phyloP scores from a whole-genome alignment of 345 rosid genomes.

The Sonneratia alba region DNA sequence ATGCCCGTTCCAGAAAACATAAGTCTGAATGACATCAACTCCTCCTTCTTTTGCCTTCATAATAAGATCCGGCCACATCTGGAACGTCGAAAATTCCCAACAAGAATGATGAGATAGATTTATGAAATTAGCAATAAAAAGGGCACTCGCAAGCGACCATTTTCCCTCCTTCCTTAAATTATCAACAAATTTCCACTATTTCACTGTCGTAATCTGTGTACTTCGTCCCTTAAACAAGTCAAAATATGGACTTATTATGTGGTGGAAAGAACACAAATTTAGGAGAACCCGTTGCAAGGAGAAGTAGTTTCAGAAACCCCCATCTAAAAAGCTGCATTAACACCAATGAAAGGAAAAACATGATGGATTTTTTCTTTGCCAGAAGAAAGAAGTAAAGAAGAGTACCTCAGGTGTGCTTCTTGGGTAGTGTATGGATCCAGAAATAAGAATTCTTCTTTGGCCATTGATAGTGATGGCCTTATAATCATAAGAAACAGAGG shows the following conservation, averaged over 20 bases:
- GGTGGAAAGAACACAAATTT: neutral
- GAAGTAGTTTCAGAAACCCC: too few species aligned
- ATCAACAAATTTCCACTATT: neutral
- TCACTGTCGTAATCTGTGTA: neutral
- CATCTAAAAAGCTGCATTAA: neutral
- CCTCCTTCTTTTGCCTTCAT: constrained; percentile 93
- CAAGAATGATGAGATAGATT: neutral
- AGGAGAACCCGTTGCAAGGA: neutral
- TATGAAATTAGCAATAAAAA: neutral
- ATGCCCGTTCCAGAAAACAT: constrained; percentile 98
- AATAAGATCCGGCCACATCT: constrained; percentile 99
- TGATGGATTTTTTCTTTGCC: too few species aligned
- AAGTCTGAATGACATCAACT: constrained; percentile 92
- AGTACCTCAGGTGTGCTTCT: constrained; percentile 94
- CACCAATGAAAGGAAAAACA: neutral
- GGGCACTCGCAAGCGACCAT: neutral
- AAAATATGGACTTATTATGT: neutral
- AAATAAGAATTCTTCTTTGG: constrained; percentile 78
- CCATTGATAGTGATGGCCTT: constrained; percentile 84
- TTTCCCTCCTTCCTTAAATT: neutral
- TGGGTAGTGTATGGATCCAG: constrained; percentile 98
- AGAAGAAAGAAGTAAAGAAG: neutral
- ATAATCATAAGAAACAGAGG: constrained; percentile 77
- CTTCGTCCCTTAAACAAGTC: neutral
- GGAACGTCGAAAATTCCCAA: constrained; percentile 12